Conservation (phyloP, 73 alveolate species). For the Paraurostyla sp. region DNA sequence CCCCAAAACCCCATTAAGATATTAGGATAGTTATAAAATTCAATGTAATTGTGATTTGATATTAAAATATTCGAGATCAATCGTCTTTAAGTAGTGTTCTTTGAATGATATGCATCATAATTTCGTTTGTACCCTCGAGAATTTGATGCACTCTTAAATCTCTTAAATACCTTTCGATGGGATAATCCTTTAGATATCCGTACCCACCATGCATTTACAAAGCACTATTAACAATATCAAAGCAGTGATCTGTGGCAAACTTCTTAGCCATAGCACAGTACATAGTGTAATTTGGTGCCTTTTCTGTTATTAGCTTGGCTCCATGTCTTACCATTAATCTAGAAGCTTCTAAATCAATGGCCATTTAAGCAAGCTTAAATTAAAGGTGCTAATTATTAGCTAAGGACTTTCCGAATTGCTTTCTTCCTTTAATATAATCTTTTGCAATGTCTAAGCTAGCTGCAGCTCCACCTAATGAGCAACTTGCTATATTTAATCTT, state of each 20-base stretch:
- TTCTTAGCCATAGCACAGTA: constrained; percentile 92
- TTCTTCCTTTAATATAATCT: constrained; percentile 80
- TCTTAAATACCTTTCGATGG: constrained; percentile 87
- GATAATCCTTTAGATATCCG: constrained; percentile 87
- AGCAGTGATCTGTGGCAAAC: constrained; percentile 90
- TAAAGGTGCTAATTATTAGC: constrained; percentile 75
- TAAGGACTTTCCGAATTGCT: constrained; percentile 83
- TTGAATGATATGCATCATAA: constrained; percentile 86
- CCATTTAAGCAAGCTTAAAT: constrained; percentile 88
- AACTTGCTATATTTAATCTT: constrained; percentile 87
- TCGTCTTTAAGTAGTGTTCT: constrained; percentile 75
- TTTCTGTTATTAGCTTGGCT: constrained; percentile 79
- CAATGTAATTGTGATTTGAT: not conserved
- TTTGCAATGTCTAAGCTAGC: constrained; percentile 77
- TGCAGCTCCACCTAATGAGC: constrained; percentile 92
- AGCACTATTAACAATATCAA: constrained; percentile 83
- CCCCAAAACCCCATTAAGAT: constrained; percentile 50
- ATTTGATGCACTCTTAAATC: constrained; percentile 92
- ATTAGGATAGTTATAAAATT: not conserved
- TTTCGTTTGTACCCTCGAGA: constrained; percentile 92
- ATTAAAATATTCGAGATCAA: not conserved
- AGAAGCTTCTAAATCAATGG: constrained; percentile 83
- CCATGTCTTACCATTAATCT: constrained; percentile 92
- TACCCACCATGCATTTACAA: constrained; percentile 93
- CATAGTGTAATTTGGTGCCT: constrained; percentile 75